Base-by-base conservation (phyloP, 306 rosid genomes). In the Prunus davidiana region DNA sequence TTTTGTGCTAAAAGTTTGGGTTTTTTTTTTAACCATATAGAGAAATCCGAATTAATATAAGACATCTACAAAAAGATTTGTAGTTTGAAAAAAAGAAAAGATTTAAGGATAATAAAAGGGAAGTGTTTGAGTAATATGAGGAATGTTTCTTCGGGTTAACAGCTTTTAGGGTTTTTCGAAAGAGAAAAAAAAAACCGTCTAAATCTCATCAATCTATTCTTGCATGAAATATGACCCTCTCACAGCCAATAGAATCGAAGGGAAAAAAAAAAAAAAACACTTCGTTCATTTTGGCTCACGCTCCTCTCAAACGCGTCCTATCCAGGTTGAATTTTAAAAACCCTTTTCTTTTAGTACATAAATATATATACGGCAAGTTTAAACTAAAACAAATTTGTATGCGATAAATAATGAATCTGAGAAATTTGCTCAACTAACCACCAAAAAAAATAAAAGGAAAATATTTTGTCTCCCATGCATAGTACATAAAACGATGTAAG, bases 51-150 rank as follows among this genome's bases (percentile, higher is more conserved):
- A 22, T 19, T 56, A 56, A 20, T 8, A 55, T 55, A 22, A 58
- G 32, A 24, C 46, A 50, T 32, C 30, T 11, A 70, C 8, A 25
- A 8, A 71, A 58, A 58, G 34, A 24, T 58, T 58, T 58, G 32
- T 58, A 12, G 27, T 55, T 12, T 2, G 15, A 15, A 24, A 58
- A 22, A 22, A 24, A 12, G 16, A 58, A 32, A 71, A 54, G 34
- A 71, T 71, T 71, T 54, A 32, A 45, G 50, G 75, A 32, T 22
- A 8, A 52, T 47, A 52, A 41, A 71, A 71, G 13, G 4, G 28
- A 30, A 55, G 75, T 50, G 50, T 71, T n/a, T n/a, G 75, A 71
- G 75, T 54, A 12, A 71, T 32, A 71, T n/a, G 38, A 71, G 75
- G 75, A 71, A 70, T 51, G 72, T 67, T 67, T 30, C 30, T 63